Percentiles rank a stretch among this genome's conserved stretches.
Evolutionary conservation across 306 rosid species (phyloP).

Genomic region (Casuarina cunninghamiana): DNA sequence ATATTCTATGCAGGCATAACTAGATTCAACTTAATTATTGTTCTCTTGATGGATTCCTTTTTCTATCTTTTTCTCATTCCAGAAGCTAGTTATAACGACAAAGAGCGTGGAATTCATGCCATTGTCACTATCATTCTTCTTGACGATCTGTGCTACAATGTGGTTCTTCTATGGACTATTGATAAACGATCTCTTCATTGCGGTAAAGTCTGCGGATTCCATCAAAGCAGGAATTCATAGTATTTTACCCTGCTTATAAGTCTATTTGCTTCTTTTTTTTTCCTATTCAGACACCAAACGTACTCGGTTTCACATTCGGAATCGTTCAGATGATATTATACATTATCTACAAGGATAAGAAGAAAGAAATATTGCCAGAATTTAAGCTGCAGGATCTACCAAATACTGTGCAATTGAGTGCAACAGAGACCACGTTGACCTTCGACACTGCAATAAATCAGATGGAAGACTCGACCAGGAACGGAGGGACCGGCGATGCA

Average conservation of each 20-base stretch:
- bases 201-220: slow-evolving; percentile 25
- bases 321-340: slow-evolving; percentile 43
- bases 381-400: slow-evolving; percentile 17
- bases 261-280: background rate
- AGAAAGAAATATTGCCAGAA: slow-evolving; percentile 20
- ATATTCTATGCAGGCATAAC: background rate
- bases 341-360: slow-evolving; percentile 30
- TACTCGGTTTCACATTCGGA: slow-evolving; percentile 40
- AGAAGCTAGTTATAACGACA: slow-evolving; percentile 39
- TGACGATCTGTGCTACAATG: slow-evolving; percentile 1
- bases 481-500: background rate
- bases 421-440: background rate
- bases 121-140: background rate
- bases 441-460: background rate
- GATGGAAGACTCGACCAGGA: background rate
- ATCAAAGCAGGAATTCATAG: too few species aligned
- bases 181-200: slow-evolving; percentile 35
- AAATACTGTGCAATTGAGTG: background rate
- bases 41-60: background rate
- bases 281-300: slow-evolving; percentile 39
- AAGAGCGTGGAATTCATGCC: background rate
- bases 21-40: background rate
- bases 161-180: slow-evolving; percentile 32
- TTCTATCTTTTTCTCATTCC: background rate
- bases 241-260: background rate